Evolutionary conservation across 139 green algal genomes (phyloP).

Genomic region (Desmodesmus armatus): DNA sequence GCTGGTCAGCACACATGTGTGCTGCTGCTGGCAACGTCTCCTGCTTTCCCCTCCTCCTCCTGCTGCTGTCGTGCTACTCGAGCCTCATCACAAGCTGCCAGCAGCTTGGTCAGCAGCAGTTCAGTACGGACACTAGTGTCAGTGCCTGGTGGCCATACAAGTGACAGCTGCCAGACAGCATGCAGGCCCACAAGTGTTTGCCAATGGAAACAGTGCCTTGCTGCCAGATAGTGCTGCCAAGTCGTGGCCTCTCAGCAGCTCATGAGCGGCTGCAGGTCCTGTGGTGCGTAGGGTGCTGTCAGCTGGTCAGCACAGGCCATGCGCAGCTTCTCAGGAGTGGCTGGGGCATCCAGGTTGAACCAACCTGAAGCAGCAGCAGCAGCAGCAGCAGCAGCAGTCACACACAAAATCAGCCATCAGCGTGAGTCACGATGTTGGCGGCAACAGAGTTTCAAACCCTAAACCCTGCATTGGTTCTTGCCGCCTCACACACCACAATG

Average conservation of each 20-base stretch:
- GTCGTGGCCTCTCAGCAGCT: conserved; percentile 23
- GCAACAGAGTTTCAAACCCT: too few species aligned
- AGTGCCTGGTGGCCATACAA: not conserved
- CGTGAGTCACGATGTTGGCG: too few species aligned
- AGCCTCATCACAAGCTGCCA: not conserved
- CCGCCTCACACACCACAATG: too few species aligned
- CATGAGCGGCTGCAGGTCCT: not conserved
- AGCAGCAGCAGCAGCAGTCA: not conserved
- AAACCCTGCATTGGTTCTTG: too few species aligned
- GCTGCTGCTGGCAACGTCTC: too few species aligned
- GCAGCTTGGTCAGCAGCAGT: not conserved
- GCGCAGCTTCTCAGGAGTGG: conserved; percentile 94
- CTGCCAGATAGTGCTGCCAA: not conserved
- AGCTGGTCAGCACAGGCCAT: conserved; percentile 87
- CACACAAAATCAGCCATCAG: too few species aligned
- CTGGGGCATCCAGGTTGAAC: conserved; percentile 55
- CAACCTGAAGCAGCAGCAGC: too few species aligned
- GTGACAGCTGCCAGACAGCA: not conserved
- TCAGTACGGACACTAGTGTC: not conserved
- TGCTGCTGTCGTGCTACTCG: not conserved
- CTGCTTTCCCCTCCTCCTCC: not conserved
- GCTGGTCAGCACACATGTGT: not conserved
- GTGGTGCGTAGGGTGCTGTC: conserved; percentile 57
- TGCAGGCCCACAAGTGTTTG: too few species aligned
- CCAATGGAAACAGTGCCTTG: too few species aligned